Conservation (phyloP, 768 basidiomycete genomes). For the Naganishia onofrii region DNA sequence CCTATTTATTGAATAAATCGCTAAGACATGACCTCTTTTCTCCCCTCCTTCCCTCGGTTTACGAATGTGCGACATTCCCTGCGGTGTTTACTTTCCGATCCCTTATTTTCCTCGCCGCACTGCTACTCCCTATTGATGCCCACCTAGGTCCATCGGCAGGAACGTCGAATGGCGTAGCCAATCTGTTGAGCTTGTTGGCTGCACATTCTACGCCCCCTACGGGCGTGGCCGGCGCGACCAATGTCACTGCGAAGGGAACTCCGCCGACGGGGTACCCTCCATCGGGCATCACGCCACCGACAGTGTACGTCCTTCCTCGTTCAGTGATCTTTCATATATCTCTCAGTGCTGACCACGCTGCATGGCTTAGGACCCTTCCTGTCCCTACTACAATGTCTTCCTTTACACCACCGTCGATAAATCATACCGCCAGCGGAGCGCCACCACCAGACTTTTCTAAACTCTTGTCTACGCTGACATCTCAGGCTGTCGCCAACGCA, state of each 20-base stretch:
- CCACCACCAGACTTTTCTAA: neutral
- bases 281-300: neutral
- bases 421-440: neutral
- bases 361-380: neutral
- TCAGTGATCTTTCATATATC: neutral
- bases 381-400: neutral
- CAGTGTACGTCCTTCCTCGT: neutral
- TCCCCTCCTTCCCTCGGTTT: neutral
- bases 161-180: constrained; percentile 4
- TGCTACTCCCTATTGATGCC: neutral
- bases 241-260: neutral
- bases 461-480: constrained; percentile 3
- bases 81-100: neutral
- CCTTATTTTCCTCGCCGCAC: neutral
- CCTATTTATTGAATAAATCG: neutral
- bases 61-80: neutral
- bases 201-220: neutral
- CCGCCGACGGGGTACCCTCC: neutral
- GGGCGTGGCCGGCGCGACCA: neutral
- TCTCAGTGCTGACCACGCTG: neutral
- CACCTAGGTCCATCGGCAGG: neutral
- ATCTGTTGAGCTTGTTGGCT: constrained; percentile 16
- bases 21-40: neutral
- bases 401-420: neutral
- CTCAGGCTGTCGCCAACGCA: neutral